A percentile compares a stretch with the other conserved stretches of the same genome.
These are phyloP conservation scores for Dryadomyces quercivorus DNA, from an alignment of 2,329 filamentous ascomycete genomes.

Conservation along the genomic window DNA sequence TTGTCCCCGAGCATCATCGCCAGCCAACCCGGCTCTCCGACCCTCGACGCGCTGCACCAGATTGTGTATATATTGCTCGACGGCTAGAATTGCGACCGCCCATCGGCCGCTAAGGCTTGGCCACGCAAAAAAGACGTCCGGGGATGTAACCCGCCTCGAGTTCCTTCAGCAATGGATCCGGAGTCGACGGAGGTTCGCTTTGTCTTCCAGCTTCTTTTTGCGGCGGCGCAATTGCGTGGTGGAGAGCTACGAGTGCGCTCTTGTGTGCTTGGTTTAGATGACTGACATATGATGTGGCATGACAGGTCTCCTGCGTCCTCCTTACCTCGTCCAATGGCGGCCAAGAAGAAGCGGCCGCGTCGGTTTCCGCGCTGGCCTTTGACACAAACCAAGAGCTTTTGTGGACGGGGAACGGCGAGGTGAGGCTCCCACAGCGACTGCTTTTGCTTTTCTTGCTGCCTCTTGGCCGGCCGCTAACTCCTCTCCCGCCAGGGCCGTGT, in stretches of 20 bases:
- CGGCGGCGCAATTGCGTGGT: constrained; percentile 62
- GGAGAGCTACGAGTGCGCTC: constrained; percentile 75
- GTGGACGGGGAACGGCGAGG: constrained; percentile 52
- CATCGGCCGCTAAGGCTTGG: background rate
- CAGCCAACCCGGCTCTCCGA: background rate
- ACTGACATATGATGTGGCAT: too few species aligned
- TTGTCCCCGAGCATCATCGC: background rate
- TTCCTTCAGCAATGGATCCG: constrained; percentile 12
- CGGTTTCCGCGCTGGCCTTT: constrained; percentile 73
- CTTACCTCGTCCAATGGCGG: constrained; percentile 58
- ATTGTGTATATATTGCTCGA: background rate
- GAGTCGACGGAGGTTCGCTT: constrained; percentile 13
- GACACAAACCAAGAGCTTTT: constrained; percentile 81
- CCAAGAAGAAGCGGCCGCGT: constrained; percentile 55
- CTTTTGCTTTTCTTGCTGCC: background rate
- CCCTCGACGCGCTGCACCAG: background rate
- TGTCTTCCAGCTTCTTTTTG: background rate
- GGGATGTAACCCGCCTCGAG: constrained; percentile 8
- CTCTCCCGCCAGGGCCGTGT: constrained; percentile 58
- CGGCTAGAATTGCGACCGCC: background rate
- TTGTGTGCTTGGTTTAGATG: too few species aligned
- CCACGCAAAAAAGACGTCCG: background rate
- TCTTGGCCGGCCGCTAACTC: background rate
- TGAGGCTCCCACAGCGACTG: background rate
- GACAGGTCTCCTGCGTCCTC: constrained; percentile 65